Percentiles rank a stretch among this genome's conserved stretches.
Evolutionary conservation across 345 rosid genomes (phyloP).

Genomic region (Streptanthus diversifolius): DNA sequence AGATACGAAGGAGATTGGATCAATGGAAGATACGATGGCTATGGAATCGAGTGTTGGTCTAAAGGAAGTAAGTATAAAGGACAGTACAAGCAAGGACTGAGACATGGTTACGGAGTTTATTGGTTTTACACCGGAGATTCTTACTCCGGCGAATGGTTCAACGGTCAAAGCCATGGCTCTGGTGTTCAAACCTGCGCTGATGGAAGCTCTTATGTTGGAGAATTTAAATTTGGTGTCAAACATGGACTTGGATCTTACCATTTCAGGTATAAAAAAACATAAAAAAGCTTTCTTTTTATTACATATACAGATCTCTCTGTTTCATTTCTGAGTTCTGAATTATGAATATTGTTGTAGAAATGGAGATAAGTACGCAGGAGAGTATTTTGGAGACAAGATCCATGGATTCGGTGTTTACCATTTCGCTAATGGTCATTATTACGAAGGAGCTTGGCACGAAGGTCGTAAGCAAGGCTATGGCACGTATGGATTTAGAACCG

Average conservation of each 20-base stretch:
- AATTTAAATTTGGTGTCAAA: constrained; percentile 82
- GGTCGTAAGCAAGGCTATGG: constrained; percentile 91
- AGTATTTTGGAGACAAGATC: constrained; percentile 87
- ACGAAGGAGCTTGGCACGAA: constrained; percentile 98
- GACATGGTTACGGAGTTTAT: constrained; percentile 81
- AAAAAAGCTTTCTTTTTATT: background rate
- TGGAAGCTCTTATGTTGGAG: constrained; percentile 78
- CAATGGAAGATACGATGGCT: constrained; percentile 85
- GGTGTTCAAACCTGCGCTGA: constrained; percentile 88
- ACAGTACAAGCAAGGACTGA: constrained; percentile 69
- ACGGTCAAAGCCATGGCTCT: constrained; percentile 92
- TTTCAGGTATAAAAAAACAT: constrained; percentile 88
- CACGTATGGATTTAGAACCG: constrained; percentile 64
- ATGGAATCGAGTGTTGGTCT: constrained; percentile 90
- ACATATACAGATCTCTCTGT: background rate
- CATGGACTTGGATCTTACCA: constrained; percentile 92
- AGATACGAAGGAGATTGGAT: constrained; percentile 96
- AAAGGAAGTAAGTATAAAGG: constrained; percentile 92
- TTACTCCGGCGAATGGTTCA: constrained; percentile 85
- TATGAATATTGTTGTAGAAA: constrained; percentile 47
- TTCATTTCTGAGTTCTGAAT: background rate
- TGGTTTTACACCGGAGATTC: constrained; percentile 90
- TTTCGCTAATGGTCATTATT: constrained; percentile 84
- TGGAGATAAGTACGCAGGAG: constrained; percentile 90
- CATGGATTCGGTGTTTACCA: constrained; percentile 92